Percentiles rank a stretch among this genome's conserved stretches.
Conservation (phyloP, 2,329 filamentous ascomycete genomes). For the Cladophialophora psammophila region DNA sequence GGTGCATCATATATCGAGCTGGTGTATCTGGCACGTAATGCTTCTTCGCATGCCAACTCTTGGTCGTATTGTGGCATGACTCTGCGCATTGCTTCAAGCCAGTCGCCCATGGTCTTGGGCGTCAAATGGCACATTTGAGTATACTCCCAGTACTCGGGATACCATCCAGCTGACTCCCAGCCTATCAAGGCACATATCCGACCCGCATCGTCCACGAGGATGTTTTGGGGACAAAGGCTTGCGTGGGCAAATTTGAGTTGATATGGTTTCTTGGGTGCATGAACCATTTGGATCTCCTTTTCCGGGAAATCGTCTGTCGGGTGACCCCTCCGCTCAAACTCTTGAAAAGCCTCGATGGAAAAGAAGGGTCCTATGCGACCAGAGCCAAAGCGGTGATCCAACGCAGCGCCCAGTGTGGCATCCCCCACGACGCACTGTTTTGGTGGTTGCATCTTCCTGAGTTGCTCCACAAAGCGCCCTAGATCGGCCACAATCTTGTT, state of each 20-base stretch:
- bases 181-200: conserved; percentile 42
- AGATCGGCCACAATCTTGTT: conserved; percentile 39
- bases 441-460: conserved; percentile 40
- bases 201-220: conserved; percentile 41
- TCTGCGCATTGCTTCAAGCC: conserved; percentile 38
- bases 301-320: conserved; percentile 35
- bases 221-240: conserved; percentile 43
- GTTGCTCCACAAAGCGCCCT: conserved; percentile 40
- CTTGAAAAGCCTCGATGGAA: conserved; percentile 39
- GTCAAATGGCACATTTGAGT: conserved; percentile 41
- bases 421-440: conserved; percentile 40
- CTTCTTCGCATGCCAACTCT: conserved; percentile 38
- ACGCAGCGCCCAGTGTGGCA: conserved; percentile 39
- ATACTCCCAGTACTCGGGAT: conserved; percentile 45
- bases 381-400: conserved; percentile 39
- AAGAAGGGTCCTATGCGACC: conserved; percentile 40
- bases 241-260: conserved; percentile 44
- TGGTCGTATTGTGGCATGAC: conserved; percentile 38
- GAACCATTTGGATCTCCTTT: conserved; percentile 35
- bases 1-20: conserved; percentile 38
- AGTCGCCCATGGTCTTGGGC: conserved; percentile 36
- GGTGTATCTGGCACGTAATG: conserved; percentile 33
- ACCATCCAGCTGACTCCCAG: conserved; percentile 45
- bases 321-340: conserved; percentile 39
- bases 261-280: conserved; percentile 37